A percentile compares a stretch with the other conserved stretches of the same genome.
Evolutionary conservation across 306 rosid genomes (phyloP).

Genomic region (Luffa acutangula): DNA sequence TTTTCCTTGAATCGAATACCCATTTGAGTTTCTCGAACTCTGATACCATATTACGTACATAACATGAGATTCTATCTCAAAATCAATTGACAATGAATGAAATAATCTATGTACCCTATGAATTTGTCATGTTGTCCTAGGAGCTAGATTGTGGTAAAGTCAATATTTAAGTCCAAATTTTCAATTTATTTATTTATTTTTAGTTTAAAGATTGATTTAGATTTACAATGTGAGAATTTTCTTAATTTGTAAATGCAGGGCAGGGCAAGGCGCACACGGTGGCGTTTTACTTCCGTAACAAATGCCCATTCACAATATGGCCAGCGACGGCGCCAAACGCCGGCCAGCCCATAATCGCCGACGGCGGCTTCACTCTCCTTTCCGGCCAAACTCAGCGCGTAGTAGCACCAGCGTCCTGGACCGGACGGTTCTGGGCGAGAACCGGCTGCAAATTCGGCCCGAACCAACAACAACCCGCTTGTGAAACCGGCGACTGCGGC

Average conservation of each 20-base stretch:
- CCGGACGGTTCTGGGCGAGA: slow-evolving; percentile 88
- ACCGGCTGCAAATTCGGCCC: slow-evolving; percentile 60
- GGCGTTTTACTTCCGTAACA: slow-evolving; percentile 46
- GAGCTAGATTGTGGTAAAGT: too few species aligned
- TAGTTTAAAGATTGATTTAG: neutral
- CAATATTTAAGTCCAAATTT: too few species aligned
- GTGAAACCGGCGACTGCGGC: slow-evolving; percentile 84
- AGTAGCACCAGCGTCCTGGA: slow-evolving; percentile 60
- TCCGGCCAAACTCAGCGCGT: slow-evolving; percentile 33
- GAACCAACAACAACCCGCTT: slow-evolving; percentile 30
- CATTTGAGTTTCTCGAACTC: too few species aligned
- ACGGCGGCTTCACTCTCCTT: slow-evolving; percentile 72
- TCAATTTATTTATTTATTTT: neutral
- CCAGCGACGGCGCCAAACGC: slow-evolving; percentile 78
- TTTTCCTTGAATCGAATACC: too few species aligned
- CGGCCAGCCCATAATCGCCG: slow-evolving; percentile 61
- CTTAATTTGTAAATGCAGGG: slow-evolving; percentile 19
- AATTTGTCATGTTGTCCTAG: too few species aligned
- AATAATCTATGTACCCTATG: too few species aligned
- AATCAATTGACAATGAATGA: too few species aligned
- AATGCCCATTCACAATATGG: slow-evolving; percentile 79
- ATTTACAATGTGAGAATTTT: neutral
- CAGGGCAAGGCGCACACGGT: slow-evolving; percentile 32
- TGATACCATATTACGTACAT: too few species aligned
- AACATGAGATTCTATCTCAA: too few species aligned